phyloP scores from a whole-genome alignment of 2,329 filamentous ascomycete genomes.

The Epichloe hybrida region DNA sequence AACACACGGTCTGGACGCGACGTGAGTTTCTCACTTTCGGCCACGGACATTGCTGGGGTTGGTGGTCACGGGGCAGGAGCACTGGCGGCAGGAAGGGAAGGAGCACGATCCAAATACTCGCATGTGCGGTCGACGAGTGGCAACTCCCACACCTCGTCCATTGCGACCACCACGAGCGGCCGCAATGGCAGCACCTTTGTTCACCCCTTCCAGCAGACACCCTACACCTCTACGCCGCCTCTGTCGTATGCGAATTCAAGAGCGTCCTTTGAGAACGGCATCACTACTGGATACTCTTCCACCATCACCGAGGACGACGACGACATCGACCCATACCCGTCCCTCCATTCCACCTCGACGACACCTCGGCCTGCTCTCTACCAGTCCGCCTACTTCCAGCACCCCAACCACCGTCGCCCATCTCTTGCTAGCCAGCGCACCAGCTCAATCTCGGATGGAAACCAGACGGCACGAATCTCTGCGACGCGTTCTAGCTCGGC shows the following conservation, averaged over 20 bases:
- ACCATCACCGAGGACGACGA: constrained; percentile 41
- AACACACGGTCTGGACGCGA: constrained; percentile 18
- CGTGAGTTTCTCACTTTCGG: constrained; percentile 32
- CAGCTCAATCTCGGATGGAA: constrained; percentile 21
- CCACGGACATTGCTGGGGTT: constrained; percentile 17
- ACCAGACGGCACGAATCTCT: constrained; percentile 14
- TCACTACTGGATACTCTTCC: constrained; percentile 29
- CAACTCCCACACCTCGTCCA: constrained; percentile 38
- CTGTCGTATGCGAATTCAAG: constrained; percentile 44
- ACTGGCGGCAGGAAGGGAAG: constrained; percentile 3
- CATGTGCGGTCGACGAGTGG: constrained; percentile 47
- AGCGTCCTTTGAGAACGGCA: constrained; percentile 33
- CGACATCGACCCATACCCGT: constrained; percentile 11
- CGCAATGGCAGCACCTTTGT: constrained; percentile 38
- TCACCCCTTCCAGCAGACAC: constrained; percentile 52
- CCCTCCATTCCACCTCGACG: constrained; percentile 7
- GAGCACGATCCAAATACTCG: constrained; percentile 25
- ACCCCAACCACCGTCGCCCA: constrained; percentile 15
- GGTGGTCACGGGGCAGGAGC: not conserved
- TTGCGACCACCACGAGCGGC: constrained; percentile 39
- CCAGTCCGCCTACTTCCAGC: constrained; percentile 8
- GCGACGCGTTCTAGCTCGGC: constrained; percentile 16
- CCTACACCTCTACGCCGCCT: constrained; percentile 46
- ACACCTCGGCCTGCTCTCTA: constrained; percentile 3
- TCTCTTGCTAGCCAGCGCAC: constrained; percentile 21